Evolutionary conservation across 805 yeast genomes (phyloP).

Genomic region (Myxozyma mucilagina): DNA sequence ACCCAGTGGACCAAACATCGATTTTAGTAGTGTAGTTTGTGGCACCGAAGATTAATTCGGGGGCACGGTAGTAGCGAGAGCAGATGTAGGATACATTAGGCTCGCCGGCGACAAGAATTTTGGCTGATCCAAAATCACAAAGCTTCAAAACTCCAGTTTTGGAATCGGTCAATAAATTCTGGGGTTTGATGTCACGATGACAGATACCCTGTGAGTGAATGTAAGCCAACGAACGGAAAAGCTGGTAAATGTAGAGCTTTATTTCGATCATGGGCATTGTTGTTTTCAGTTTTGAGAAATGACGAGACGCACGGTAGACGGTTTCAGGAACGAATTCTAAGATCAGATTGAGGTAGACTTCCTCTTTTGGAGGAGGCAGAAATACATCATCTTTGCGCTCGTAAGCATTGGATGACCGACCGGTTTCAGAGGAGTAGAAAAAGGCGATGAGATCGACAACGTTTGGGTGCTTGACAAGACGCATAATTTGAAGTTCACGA

Average conservation of each 20-base stretch:
- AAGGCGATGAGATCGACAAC: conserved; percentile 85
- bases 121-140: conserved; percentile 97
- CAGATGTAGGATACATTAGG: conserved; percentile 96
- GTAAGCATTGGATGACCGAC: conserved; percentile 13
- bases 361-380: conserved; percentile 57
- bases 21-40: conserved; percentile 94
- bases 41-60: conserved; percentile 96
- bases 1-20: conserved; percentile 96
- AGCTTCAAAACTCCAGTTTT: conserved; percentile 78
- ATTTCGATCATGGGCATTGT: conserved; percentile 89
- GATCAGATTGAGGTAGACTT: conserved; percentile 83
- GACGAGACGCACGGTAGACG: conserved; percentile 83
- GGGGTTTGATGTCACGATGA: conserved; percentile 92
- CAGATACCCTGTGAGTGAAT: conserved; percentile 73
- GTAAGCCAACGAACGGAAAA: conserved; percentile 73
- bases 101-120: conserved; percentile 81
- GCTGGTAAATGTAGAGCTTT: conserved; percentile 81
- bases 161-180: conserved; percentile 84
- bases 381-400: conserved; percentile 36
- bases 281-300: conserved; percentile 54
- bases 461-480: conserved; percentile 78
- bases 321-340: conserved; percentile 96
- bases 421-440: conserved; percentile 61
- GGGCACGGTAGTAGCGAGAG: conserved; percentile 95
- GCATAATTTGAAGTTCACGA: conserved; percentile 96